Percentiles rank a stretch among this genome's conserved stretches.
phyloP scores from a whole-genome alignment of 768 basidiomycete genomes.

The Suillus sp. region DNA sequence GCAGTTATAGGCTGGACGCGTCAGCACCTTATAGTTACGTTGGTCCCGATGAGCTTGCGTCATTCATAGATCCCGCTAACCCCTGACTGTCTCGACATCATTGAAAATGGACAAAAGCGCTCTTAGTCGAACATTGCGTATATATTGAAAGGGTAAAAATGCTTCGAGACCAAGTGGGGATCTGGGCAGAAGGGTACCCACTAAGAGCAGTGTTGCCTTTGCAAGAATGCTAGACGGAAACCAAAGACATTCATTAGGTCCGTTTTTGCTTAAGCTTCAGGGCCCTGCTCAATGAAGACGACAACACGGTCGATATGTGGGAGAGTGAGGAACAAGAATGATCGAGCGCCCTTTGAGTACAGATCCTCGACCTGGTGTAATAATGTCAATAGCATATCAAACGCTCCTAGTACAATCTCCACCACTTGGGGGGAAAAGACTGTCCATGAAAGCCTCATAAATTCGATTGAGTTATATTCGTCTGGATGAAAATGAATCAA shows the following conservation, averaged over 20 bases:
- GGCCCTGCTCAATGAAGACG: conserved; percentile 47
- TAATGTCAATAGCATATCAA: background rate
- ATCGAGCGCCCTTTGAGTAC: conserved; percentile 49
- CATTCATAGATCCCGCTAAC: conserved; percentile 4
- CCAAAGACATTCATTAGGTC: conserved; percentile 47
- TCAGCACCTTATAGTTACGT: conserved; percentile 11
- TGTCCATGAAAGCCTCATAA: conserved; percentile 27
- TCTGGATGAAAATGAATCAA: conserved; percentile 14
- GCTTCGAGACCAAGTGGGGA: conserved; percentile 10
- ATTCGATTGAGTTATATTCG: conserved; percentile 26
- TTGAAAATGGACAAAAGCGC: background rate
- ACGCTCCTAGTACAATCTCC: background rate
- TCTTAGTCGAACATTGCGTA: background rate
- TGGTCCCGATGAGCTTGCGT: background rate
- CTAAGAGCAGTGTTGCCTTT: conserved; percentile 49
- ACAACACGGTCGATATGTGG: conserved; percentile 61
- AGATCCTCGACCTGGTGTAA: conserved; percentile 23
- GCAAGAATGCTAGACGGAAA: conserved; percentile 46
- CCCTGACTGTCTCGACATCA: background rate
- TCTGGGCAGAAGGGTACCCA: conserved; percentile 27
- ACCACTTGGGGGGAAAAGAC: conserved; percentile 32
- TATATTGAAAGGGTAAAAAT: background rate
- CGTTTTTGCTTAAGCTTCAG: conserved; percentile 27
- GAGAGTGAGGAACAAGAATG: conserved; percentile 64
- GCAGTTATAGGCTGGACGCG: background rate